Conservation (phyloP, 2,329 filamentous ascomycete species). For the Pseudogymnoascus verrucosus region DNA sequence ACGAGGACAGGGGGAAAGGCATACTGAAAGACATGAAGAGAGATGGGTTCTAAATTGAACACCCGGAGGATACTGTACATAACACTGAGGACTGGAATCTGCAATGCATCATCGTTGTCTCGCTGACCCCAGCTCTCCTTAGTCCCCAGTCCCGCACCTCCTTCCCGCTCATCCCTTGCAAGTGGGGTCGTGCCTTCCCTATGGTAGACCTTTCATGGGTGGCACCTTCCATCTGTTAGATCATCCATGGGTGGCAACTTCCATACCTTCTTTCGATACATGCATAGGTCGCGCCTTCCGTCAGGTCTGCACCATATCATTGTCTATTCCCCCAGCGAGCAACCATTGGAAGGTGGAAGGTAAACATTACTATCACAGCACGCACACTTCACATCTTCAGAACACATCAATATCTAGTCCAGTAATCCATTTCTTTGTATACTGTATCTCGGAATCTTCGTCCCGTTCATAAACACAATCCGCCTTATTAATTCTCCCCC, state of each 20-base stretch:
- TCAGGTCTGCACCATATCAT: neutral
- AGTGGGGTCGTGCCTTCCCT: neutral
- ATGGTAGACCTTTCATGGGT: neutral
- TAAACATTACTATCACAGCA: neutral
- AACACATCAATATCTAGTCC: neutral
- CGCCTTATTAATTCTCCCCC: neutral
- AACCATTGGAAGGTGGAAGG: neutral
- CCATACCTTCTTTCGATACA: neutral
- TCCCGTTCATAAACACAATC: neutral
- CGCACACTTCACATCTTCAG: neutral
- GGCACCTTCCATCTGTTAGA: neutral
- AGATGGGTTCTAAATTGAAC: neutral
- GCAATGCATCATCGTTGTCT: neutral
- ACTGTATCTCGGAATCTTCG: neutral
- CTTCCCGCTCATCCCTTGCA: neutral
- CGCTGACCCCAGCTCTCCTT: neutral
- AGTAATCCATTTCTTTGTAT: constrained; percentile 1
- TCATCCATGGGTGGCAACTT: neutral
- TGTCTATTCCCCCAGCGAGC: neutral
- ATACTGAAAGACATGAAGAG: neutral
- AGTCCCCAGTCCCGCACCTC: neutral
- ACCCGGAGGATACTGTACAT: neutral
- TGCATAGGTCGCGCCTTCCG: neutral
- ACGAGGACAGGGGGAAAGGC: neutral
- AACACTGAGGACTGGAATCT: neutral